phyloP scores from a whole-genome alignment of 306 rosid genomes.

The Begonia masoniana region DNA sequence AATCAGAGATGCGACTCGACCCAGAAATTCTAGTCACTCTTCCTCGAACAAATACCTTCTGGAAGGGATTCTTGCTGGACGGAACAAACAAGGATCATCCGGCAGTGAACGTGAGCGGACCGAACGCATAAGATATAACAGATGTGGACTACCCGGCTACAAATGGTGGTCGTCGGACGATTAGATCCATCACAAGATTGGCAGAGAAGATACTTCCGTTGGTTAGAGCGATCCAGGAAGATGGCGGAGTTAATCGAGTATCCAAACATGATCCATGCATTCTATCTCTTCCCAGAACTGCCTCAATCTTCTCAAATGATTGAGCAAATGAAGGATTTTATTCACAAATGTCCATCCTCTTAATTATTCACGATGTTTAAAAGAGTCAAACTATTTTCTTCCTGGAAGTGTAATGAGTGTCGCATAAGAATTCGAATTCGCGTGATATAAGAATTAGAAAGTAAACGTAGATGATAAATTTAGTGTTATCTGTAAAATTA shows the following conservation, averaged over 20 bases:
- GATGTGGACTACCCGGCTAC: slow-evolving; percentile 49
- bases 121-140: slow-evolving; percentile 27
- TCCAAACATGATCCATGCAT: slow-evolving; percentile 44
- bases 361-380: no score
- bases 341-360: no score
- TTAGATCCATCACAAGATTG: slow-evolving; percentile 70
- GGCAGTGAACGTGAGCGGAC: slow-evolving; percentile 45
- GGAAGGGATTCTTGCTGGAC: slow-evolving; percentile 46
- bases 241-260: slow-evolving; percentile 33
- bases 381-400: no score
- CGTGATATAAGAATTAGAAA: no score
- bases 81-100: slow-evolving; percentile 36
- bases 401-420: no score
- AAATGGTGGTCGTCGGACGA: slow-evolving; percentile 43
- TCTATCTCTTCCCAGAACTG: no score
- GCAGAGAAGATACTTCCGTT: no score
- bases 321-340: no score
- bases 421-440: no score
- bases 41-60: slow-evolving; percentile 42
- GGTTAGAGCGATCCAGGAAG: slow-evolving; percentile 46
- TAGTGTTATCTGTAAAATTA: no score
- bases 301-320: no score
- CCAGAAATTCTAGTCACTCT: slow-evolving; percentile 26
- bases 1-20: slow-evolving; percentile 31
- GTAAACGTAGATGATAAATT: no score